Evolutionary conservation across 768 basidiomycete species (phyloP).

Genomic region (Podaxis sp.): DNA sequence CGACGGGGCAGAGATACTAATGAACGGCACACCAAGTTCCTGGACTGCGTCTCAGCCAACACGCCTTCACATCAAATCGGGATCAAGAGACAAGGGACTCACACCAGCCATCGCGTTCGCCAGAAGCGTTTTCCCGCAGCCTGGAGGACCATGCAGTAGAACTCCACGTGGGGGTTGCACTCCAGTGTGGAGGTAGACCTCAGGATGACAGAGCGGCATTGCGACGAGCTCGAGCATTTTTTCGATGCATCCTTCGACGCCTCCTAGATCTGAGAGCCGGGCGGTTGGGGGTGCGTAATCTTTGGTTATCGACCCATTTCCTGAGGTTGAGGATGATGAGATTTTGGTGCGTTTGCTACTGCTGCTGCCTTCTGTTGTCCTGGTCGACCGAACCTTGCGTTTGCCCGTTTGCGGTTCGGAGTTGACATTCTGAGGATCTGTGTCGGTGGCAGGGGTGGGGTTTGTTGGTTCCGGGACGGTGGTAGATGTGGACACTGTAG

Average conservation of each 20-base stretch:
- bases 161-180: slow-evolving; percentile 92
- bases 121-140: slow-evolving; percentile 93
- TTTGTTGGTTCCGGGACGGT: slow-evolving; percentile 14
- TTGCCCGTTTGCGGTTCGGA: slow-evolving; percentile 35
- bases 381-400: slow-evolving; percentile 59
- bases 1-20: slow-evolving; percentile 91
- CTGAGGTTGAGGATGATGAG: slow-evolving; percentile 22
- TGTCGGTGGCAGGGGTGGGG: slow-evolving; percentile 10
- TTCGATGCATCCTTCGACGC: slow-evolving; percentile 81
- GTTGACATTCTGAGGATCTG: slow-evolving; percentile 21
- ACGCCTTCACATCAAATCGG: background rate
- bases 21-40: slow-evolving; percentile 93
- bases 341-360: slow-evolving; percentile 55
- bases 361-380: slow-evolving; percentile 47
- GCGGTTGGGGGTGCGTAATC: slow-evolving; percentile 73
- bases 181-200: slow-evolving; percentile 92
- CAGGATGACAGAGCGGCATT: slow-evolving; percentile 92
- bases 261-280: slow-evolving; percentile 83
- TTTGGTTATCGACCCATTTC: slow-evolving; percentile 42
- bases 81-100: slow-evolving; percentile 25
- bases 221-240: slow-evolving; percentile 96
- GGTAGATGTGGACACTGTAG: slow-evolving; percentile 15
- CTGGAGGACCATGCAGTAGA: slow-evolving; percentile 91
- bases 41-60: slow-evolving; percentile 27
- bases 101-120: slow-evolving; percentile 97